Conservation (phyloP, 78 protist species). For the Neovahlkampfia damariscottae region DNA sequence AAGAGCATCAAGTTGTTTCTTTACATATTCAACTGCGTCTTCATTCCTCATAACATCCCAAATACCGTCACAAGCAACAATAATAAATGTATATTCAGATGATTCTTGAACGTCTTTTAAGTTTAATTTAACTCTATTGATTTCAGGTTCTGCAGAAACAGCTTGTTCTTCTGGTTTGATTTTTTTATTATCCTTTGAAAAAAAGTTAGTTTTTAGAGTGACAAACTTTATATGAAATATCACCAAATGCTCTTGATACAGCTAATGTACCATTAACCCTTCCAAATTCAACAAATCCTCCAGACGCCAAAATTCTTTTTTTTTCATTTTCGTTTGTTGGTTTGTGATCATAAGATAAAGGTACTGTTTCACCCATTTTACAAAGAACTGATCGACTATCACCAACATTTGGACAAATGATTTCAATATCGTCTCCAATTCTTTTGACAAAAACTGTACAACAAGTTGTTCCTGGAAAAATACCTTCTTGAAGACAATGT, state of each 20-base stretch:
- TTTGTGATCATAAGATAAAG: conserved; percentile 24
- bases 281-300: conserved; percentile 17
- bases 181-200: conserved; percentile 13
- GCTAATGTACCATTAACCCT: conserved; percentile 43
- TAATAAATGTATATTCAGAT: conserved; percentile 37
- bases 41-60: conserved; percentile 81
- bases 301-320: conserved; percentile 3
- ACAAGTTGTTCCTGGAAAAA: not conserved
- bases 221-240: conserved; percentile 1
- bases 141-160: conserved; percentile 15
- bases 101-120: too few species aligned
- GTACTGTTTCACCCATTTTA: not conserved
- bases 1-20: not conserved
- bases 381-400: conserved; percentile 18
- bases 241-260: conserved; percentile 46
- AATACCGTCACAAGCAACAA: conserved; percentile 85
- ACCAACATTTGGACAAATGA: conserved; percentile 27
- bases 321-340: conserved; percentile 1
- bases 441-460: not conserved
- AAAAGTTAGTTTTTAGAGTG: too few species aligned
- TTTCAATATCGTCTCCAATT: not conserved
- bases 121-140: too few species aligned
- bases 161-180: conserved; percentile 8
- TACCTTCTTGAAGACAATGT: not conserved
- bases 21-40: conserved; percentile 8